Base-by-base conservation (phyloP, 192 early-diverging fungal species). In the Backusella circina region DNA sequence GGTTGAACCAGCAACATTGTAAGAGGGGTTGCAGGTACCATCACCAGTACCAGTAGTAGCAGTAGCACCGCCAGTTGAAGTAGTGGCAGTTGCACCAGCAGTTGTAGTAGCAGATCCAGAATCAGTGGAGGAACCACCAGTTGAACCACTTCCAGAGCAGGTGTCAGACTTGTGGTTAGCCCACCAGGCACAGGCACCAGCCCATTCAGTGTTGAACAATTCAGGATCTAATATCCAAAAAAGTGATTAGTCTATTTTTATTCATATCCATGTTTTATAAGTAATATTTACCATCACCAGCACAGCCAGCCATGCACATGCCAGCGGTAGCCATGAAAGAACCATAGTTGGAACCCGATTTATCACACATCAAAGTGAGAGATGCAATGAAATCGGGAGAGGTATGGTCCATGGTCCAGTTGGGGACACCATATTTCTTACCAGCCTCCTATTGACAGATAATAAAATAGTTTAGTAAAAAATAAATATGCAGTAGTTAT, bases 131-230 rank as follows among this genome's bases (percentile, higher is more conserved):
- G 23, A 23, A 16, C 28, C 21, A 21, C 21, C 54, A 21, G 54
- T 65, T 32, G 26, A 13, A 65, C 28, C 12, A 31, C 28, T 31
- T 32, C 12, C 5, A 65, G 61, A 28, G 16, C 64, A 65, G 2
- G 28, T 65, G 33, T 65, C 64, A 3, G 28, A 16, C 10, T 65
- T 65, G 30, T 65, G 64, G 6, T 28, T 15, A 10, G 31, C 64
- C 64, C 64, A 65, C 64, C 64, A 65, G 7, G 64, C 64, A 65
- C 64, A 65, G 33, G 64, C 64, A 65, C 30, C 30, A 32, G 31
- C 64, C 26, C 23, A 65, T 65, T 65, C 64, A 6, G 7, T 9
- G 28, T 65, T 65, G 30, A 65, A 65, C 13, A n/a, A n/a, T n/a
- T n/a, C n/a, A n/a, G n/a, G n/a, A n/a, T n/a, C n/a, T n/a, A n/a